Evolutionary conservation across 2,329 filamentous ascomycete species (phyloP).

Genomic region (Purpureocillium lavendulum): DNA sequence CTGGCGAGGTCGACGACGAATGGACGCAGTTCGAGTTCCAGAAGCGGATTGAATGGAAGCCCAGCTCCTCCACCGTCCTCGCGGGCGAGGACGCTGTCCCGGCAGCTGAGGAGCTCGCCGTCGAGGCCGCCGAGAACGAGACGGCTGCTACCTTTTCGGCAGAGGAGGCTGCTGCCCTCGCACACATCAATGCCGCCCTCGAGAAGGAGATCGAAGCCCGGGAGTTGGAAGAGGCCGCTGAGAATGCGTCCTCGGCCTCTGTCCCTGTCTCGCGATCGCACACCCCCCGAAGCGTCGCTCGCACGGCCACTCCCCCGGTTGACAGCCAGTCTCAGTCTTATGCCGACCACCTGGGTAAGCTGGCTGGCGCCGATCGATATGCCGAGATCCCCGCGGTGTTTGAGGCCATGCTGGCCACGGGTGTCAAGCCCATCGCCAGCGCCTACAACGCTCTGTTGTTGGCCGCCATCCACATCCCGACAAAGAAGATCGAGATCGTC

Average conservation of each 20-base stretch:
- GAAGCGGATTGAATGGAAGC: constrained; percentile 84
- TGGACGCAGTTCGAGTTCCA: constrained; percentile 90
- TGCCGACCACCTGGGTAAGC: constrained; percentile 68
- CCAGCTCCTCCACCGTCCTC: constrained; percentile 44
- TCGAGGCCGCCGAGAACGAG: constrained; percentile 21
- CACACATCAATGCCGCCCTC: constrained; percentile 78
- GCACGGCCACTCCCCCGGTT: constrained; percentile 51
- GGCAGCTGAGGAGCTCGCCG: constrained; percentile 23
- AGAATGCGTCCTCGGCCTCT: constrained; percentile 28
- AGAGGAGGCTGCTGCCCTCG: constrained; percentile 53
- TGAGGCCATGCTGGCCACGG: constrained; percentile 77
- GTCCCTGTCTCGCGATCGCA: constrained; percentile 29
- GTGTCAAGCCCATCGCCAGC: constrained; percentile 68
- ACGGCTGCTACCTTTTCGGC: constrained; percentile 29
- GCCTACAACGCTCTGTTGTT: constrained; percentile 90
- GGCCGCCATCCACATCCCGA: constrained; percentile 75
- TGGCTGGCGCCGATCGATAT: constrained; percentile 66
- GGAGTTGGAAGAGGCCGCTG: constrained; percentile 34
- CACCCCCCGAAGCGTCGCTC: constrained; percentile 39
- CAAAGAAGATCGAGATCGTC: constrained; percentile 73
- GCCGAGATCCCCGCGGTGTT: constrained; percentile 86
- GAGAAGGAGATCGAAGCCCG: constrained; percentile 64
- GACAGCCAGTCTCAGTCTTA: constrained; percentile 62
- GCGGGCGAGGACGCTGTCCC: constrained; percentile 47
- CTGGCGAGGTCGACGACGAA: constrained; percentile 62